A percentile compares a stretch with the other conserved stretches of the same genome.
These are phyloP conservation scores for Rossbeevera mucosa DNA, from an alignment of 768 basidiomycete genomes.

Conservation along the genomic window DNA sequence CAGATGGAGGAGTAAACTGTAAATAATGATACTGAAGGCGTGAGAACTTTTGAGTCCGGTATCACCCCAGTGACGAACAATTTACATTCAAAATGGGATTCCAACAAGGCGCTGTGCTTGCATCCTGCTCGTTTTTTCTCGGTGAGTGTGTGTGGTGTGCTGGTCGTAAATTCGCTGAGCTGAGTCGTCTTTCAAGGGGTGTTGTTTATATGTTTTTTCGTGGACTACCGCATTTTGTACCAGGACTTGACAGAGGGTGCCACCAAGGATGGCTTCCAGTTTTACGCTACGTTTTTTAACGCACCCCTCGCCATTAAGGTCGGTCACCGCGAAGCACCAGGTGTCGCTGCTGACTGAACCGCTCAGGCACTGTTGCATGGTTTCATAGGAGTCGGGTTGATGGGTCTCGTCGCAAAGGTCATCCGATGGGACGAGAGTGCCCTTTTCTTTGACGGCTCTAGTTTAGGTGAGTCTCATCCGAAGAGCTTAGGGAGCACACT, in stretches of 20 bases:
- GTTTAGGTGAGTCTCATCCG: constrained; percentile 55
- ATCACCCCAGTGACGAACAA: neutral
- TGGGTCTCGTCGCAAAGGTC: constrained; percentile 74
- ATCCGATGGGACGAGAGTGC: constrained; percentile 90
- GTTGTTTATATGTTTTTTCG: constrained; percentile 77
- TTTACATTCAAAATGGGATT: constrained; percentile 64
- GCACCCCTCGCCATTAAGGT: constrained; percentile 94
- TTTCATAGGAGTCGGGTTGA: constrained; percentile 72
- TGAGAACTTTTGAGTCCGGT: constrained; percentile 10
- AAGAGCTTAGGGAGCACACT: neutral
- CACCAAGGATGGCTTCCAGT: constrained; percentile 75
- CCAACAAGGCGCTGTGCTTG: constrained; percentile 82
- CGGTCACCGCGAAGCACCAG: constrained; percentile 13
- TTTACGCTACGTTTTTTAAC: constrained; percentile 90
- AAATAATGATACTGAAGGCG: constrained; percentile 10
- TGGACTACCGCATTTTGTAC: constrained; percentile 86
- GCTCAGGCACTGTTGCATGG: constrained; percentile 79
- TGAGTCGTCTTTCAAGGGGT: constrained; percentile 45
- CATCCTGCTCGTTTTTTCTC: constrained; percentile 85
- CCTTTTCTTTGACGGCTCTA: constrained; percentile 90
- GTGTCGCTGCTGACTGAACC: neutral
- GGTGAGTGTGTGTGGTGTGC: constrained; percentile 48
- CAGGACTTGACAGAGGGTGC: constrained; percentile 57
- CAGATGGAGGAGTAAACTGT: constrained; percentile 11
- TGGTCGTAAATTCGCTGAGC: constrained; percentile 11